Evolutionary conservation across 306 rosid species (phyloP).

Genomic region (Quercus dentata): DNA sequence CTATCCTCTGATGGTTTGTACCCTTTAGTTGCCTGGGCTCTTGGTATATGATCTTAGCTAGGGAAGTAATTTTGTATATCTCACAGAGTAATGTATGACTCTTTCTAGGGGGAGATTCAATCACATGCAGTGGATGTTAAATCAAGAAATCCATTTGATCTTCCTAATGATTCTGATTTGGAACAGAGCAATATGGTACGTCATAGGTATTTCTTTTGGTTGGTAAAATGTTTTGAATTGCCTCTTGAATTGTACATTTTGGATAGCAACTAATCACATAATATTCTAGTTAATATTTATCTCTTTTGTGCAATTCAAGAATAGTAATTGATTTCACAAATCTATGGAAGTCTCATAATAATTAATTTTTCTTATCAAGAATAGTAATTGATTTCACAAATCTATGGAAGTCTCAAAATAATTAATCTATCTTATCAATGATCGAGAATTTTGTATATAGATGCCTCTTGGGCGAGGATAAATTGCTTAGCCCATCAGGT

Average conservation of each 20-base stretch:
- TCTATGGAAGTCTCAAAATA: neutral
- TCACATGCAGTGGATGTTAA: constrained; percentile 27
- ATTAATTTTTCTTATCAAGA: neutral
- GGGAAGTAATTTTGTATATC: neutral
- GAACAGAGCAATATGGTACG: constrained; percentile 58
- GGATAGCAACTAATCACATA: neutral
- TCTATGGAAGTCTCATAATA: neutral
- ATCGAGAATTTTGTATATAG: too few species aligned
- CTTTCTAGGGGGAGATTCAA: constrained; percentile 49
- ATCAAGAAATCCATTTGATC: constrained; percentile 71
- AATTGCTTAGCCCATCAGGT: too few species aligned
- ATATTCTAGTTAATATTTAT: neutral
- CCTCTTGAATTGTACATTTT: neutral
- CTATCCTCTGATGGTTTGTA: constrained; percentile 43
- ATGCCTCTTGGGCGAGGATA: too few species aligned
- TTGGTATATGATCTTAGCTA: constrained; percentile 13
- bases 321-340: neutral
- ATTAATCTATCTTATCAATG: too few species aligned
- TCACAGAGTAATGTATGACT: constrained; percentile 11
- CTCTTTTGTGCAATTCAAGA: neutral
- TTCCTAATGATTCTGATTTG: constrained; percentile 46
- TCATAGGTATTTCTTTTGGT: neutral
- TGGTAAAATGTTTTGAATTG: neutral
- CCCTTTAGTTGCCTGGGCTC: constrained; percentile 23
- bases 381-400: neutral